Evolutionary conservation across 2,329 filamentous ascomycete genomes (phyloP).

Genomic region (Ascomycota sp.): DNA sequence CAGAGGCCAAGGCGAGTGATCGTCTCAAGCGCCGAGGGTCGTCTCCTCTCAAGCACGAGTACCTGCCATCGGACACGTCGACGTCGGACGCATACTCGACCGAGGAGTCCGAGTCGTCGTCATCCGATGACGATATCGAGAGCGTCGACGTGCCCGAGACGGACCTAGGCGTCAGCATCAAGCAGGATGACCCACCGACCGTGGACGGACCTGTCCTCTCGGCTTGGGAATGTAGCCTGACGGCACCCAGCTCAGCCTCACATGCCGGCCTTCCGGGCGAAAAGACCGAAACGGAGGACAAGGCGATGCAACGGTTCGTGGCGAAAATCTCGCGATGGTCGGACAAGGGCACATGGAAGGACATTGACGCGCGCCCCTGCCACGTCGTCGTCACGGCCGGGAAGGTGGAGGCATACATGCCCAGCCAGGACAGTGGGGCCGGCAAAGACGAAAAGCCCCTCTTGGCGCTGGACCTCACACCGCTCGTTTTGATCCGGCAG

Average conservation of each 20-base stretch:
- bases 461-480: slow-evolving; percentile 68
- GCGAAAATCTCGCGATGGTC: slow-evolving; percentile 43
- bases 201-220: slow-evolving; percentile 21
- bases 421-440: too few species aligned
- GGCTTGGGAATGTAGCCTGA: slow-evolving; percentile 38
- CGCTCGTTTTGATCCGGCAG: slow-evolving; percentile 71
- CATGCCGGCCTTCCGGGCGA: slow-evolving; percentile 42
- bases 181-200: slow-evolving; percentile 10
- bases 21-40: slow-evolving; percentile 53
- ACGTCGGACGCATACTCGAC: slow-evolving; percentile 30
- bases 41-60: slow-evolving; percentile 92
- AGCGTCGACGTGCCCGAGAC: slow-evolving; percentile 39
- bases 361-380: slow-evolving; percentile 29
- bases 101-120: slow-evolving; percentile 27
- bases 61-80: slow-evolving; percentile 59
- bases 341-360: slow-evolving; percentile 39
- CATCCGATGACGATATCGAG: slow-evolving; percentile 35
- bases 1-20: slow-evolving; percentile 21
- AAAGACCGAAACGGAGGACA: slow-evolving; percentile 15
- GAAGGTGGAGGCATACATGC: slow-evolving; percentile 10
- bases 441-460: slow-evolving; percentile 23
- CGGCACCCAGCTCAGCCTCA: slow-evolving; percentile 65
- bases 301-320: slow-evolving; percentile 24
- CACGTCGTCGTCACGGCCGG: slow-evolving; percentile 36
- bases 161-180: slow-evolving; percentile 36